phyloP scores from a whole-genome alignment of 2,329 filamentous ascomycete genomes.

The Myriosclerotinia duriaeana region DNA sequence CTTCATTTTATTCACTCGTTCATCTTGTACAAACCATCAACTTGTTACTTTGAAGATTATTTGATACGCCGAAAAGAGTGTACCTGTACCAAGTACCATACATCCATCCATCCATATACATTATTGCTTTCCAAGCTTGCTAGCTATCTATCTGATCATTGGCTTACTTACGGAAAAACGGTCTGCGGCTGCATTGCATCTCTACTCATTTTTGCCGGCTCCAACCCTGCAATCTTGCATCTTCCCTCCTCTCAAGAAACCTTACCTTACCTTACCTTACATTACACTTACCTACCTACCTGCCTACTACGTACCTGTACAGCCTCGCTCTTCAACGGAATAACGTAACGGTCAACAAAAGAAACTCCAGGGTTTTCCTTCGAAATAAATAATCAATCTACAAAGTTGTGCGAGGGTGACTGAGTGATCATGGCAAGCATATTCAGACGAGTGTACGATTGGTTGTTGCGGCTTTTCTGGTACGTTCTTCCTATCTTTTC shows the following conservation, averaged over 20 bases:
- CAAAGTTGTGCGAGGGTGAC: constrained; percentile 20
- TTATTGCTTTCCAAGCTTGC: background rate
- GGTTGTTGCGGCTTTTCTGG: constrained; percentile 97
- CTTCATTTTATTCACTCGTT: constrained; percentile 31
- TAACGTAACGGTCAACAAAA: background rate
- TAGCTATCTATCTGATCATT: constrained; percentile 15
- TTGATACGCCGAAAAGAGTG: background rate
- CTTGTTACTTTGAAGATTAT: background rate
- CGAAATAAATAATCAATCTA: constrained; percentile 1
- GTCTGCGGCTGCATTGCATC: constrained; percentile 19
- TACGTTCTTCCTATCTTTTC: constrained; percentile 49
- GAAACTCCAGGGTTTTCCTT: background rate
- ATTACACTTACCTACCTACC: no score
- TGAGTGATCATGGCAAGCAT: constrained; percentile 74
- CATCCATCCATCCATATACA: no score
- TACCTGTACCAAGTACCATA: no score
- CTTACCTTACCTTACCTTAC: background rate
- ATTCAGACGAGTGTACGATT: constrained; percentile 95
- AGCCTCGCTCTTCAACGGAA: background rate
- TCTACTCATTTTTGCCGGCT: constrained; percentile 15
- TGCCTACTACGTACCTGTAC: background rate
- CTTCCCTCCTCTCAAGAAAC: constrained; percentile 10
- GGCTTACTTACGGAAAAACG: constrained; percentile 17
- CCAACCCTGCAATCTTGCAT: constrained; percentile 13
- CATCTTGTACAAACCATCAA: constrained; percentile 7